Base-by-base conservation (phyloP, 2,329 filamentous ascomycete genomes). In the Epichloe typhina region DNA sequence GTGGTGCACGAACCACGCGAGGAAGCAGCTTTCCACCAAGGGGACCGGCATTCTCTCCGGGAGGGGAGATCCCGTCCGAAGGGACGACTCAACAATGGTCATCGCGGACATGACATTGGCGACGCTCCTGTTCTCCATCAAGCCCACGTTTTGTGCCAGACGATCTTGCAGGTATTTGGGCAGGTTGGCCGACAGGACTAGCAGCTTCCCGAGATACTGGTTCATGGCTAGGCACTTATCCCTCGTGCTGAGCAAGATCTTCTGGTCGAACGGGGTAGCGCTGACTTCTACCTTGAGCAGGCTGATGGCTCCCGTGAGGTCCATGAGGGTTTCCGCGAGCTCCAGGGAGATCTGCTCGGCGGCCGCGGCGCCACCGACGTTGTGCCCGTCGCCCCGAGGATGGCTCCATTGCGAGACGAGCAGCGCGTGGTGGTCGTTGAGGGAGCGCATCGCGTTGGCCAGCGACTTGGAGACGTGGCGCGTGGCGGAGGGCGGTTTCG, bases 91-190 rank as follows among this genome's bases (percentile, higher is more conserved):
- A 6, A 73, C 58, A 3, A 76, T 66, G 1, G 61, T 63, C 1
- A 77, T 56, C 2, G 76, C 71, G 1, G 71, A 71, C 74, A 76
- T 77, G 47, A 74, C 55, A 31, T 75, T 73, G 3, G 69, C 72
- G 9, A 77, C 69, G n/a, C 62, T 62, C 1, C 62, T 60, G 15
- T 74, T 67, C 33, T 73, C 68, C 0, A 69, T 56, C 1, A 74
- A 58, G 1, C 73, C 72, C 0, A 63, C 62, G 0, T 62, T 58
- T 0, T 55, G 61, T 0, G 64, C 60, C 0, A 77, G 62, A 0
- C 70, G 66, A 2, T 59, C 55, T 41, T 72, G 72, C 2, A 73
- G 62, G 1, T 67, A 56, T 2, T 60, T 57, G 0, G 74, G 69
- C 0, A 77, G 56, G 19, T 46, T 66, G 37, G 55, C 62, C 54